These are phyloP conservation scores for Fusarium sororula DNA, from an alignment of 2,329 filamentous ascomycete species.

Conservation along the genomic window DNA sequence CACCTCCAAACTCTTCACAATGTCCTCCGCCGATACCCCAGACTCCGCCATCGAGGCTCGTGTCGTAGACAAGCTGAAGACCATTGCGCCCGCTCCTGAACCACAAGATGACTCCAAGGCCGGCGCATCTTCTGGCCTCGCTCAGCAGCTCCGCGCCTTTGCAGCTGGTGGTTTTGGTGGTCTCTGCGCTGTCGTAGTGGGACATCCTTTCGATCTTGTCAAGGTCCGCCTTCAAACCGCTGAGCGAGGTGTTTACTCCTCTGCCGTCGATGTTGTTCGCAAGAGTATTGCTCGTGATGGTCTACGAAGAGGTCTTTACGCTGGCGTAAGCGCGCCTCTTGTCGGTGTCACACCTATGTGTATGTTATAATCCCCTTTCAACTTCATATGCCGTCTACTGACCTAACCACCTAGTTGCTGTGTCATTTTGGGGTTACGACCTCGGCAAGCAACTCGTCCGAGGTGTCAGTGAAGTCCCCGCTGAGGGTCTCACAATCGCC, in stretches of 20 bases:
- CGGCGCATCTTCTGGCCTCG: constrained; percentile 47
- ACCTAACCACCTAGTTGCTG: constrained; percentile 63
- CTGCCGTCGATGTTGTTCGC: constrained; percentile 89
- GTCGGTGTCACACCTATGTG: constrained; percentile 99
- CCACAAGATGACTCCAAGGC: constrained; percentile 54
- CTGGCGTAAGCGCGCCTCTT: constrained; percentile 94
- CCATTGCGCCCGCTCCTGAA: constrained; percentile 55
- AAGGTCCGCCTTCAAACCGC: constrained; percentile 98
- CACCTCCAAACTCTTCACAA: constrained; percentile 17
- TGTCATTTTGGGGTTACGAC: constrained; percentile 88
- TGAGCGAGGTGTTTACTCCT: constrained; percentile 89
- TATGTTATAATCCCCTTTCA: constrained; percentile 60
- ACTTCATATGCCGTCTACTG: background rate
- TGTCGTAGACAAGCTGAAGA: constrained; percentile 56
- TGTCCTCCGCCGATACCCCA: constrained; percentile 40
- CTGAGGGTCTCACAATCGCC: constrained; percentile 79
- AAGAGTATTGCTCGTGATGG: constrained; percentile 91
- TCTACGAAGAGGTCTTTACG: constrained; percentile 82
- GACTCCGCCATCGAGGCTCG: constrained; percentile 42
- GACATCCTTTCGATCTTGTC: constrained; percentile 96
- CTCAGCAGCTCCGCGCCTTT: constrained; percentile 77
- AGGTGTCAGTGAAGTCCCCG: constrained; percentile 69
- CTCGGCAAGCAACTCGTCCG: constrained; percentile 90
- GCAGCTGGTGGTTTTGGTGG: constrained; percentile 92
- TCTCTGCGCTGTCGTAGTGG: constrained; percentile 90